Evolutionary conservation across 768 basidiomycete species (phyloP).

Genomic region (Amanita exitialis): DNA sequence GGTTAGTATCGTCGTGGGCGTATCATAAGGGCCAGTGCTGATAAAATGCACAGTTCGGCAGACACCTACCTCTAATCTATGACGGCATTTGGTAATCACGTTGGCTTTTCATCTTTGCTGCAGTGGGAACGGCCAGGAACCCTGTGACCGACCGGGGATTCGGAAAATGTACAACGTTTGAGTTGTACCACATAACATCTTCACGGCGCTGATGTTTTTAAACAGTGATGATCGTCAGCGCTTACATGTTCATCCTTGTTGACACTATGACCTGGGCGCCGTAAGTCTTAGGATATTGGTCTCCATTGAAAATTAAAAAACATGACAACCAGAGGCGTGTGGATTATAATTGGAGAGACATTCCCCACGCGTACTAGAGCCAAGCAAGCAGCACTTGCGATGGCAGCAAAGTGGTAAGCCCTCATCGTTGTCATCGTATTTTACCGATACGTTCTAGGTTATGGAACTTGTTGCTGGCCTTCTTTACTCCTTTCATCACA

Average conservation of each 20-base stretch:
- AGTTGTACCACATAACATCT: neutral
- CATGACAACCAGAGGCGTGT: slow-evolving; percentile 34
- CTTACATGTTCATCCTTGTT: slow-evolving; percentile 63
- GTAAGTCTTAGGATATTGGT: slow-evolving; percentile 10
- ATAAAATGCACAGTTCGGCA: slow-evolving; percentile 39
- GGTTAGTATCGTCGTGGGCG: slow-evolving; percentile 19
- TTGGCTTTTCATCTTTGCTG: slow-evolving; percentile 68
- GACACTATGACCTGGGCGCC: slow-evolving; percentile 68
- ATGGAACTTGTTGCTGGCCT: slow-evolving; percentile 64
- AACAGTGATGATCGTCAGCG: slow-evolving; percentile 52
- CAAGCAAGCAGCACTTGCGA: slow-evolving; percentile 60
- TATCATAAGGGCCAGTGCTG: neutral
- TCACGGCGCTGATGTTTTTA: neutral
- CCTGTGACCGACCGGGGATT: slow-evolving; percentile 36
- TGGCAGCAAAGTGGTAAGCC: slow-evolving; percentile 44
- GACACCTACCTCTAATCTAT: slow-evolving; percentile 51
- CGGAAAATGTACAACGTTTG: slow-evolving; percentile 35
- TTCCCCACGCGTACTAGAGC: slow-evolving; percentile 66
- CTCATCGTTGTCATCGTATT: neutral
- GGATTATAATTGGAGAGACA: slow-evolving; percentile 73
- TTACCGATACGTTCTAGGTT: slow-evolving; percentile 19
- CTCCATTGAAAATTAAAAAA: neutral
- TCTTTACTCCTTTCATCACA: slow-evolving; percentile 72
- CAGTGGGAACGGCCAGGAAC: slow-evolving; percentile 56
- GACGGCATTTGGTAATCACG: slow-evolving; percentile 63